These are phyloP conservation scores for Westerdykella aurantiaca DNA, from an alignment of 2,329 filamentous ascomycete species.

Conservation along the genomic window DNA sequence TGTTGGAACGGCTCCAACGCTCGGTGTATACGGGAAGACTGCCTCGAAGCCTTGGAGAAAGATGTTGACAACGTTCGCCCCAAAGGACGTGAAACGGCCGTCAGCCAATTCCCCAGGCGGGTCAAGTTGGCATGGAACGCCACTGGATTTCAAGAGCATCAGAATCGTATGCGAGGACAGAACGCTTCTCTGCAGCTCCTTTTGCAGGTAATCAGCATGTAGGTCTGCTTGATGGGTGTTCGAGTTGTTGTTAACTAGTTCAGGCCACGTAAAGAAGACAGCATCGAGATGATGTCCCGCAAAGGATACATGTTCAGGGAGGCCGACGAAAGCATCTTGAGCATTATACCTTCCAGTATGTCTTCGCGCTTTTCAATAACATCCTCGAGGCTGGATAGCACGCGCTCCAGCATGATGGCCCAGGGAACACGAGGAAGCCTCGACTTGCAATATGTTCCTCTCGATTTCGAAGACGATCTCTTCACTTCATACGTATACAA, in stretches of 20 bases:
- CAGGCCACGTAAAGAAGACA: constrained; percentile 4
- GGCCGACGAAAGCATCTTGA: constrained; percentile 7
- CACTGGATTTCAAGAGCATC: constrained; percentile 5
- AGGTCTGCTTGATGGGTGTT: neutral
- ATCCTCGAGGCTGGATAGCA: no score
- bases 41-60: constrained; percentile 6
- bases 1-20: constrained; percentile 5
- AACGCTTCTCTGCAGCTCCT: constrained; percentile 7
- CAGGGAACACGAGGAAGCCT: no score
- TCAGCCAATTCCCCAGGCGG: neutral
- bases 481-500: no score
- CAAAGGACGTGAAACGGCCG: neutral
- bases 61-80: constrained; percentile 1
- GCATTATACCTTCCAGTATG: constrained; percentile 8
- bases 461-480: no score
- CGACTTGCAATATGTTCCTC: no score
- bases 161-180: constrained; percentile 11
- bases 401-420: no score
- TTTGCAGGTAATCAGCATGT: constrained; percentile 9
- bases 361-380: neutral
- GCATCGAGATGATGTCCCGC: constrained; percentile 3
- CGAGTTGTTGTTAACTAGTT: no score
- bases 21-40: constrained; percentile 7
- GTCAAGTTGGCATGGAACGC: constrained; percentile 5
- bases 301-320: constrained; percentile 7